Evolutionary conservation across 768 basidiomycete species (phyloP).

Genomic region (Dentipellis sp.): DNA sequence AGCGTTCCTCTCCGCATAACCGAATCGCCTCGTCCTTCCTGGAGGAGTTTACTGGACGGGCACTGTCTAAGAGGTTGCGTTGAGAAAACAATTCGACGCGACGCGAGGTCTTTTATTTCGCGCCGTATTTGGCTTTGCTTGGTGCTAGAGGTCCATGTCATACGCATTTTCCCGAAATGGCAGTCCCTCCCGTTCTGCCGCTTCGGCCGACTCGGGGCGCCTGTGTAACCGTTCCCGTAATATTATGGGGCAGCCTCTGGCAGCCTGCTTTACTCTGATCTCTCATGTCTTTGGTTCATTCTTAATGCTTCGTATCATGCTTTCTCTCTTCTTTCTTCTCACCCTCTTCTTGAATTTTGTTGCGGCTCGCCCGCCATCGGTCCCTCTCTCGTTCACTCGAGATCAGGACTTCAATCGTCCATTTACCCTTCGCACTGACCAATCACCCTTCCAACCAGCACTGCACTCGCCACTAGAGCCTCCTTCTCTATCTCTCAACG

Average conservation of each 20-base stretch:
- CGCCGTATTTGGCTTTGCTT: slow-evolving; percentile 8
- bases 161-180: too few species aligned
- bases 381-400: background rate
- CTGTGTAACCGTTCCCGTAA: background rate
- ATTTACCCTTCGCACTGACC: background rate
- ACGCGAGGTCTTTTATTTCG: background rate
- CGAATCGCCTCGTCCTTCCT: slow-evolving; percentile 59
- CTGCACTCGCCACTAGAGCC: background rate
- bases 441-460: background rate
- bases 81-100: slow-evolving; percentile 2
- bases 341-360: too few species aligned
- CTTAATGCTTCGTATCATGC: too few species aligned
- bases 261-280: background rate
- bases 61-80: slow-evolving; percentile 70
- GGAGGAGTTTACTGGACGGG: slow-evolving; percentile 35
- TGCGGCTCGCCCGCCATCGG: background rate
- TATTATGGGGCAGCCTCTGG: background rate
- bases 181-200: too few species aligned
- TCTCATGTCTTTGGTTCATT: too few species aligned
- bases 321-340: too few species aligned
- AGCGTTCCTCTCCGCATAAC: slow-evolving; percentile 49
- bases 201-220: background rate
- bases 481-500: slow-evolving; percentile 26
- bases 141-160: background rate
- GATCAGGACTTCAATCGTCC: background rate